Base-by-base conservation (phyloP, 495 filamentous ascomycete genomes). In the Aspergillus campestris region DNA sequence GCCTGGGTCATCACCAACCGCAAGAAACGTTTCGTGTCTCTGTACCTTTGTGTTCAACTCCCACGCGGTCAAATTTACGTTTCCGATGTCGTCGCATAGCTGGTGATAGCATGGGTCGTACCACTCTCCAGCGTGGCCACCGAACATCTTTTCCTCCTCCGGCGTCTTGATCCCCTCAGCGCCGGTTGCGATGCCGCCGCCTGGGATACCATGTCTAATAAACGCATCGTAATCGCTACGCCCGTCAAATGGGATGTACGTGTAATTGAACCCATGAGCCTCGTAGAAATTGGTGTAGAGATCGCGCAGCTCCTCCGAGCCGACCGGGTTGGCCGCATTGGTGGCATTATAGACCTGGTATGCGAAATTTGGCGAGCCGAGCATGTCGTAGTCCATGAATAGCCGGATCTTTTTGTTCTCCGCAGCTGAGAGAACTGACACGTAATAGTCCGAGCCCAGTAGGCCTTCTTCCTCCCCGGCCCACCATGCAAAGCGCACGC, bases 341-440 rank as follows among this genome's bases (percentile, higher is more conserved):
- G 77, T 85, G 15, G 72, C 57, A 56, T 87, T 83, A 59, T 83
- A 85, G 58, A 84, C 72, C 49, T 71, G 76, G 52, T 78, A 74
- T 13, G 75, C 65, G 53, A 74, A 85, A 65, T 86, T 86, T 33
- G 83, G 83, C 24, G 69, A 75, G 13, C 77, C 83, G 40, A 86
- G 78, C 83, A 86, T 87, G 62, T 87, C 83, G 51, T 83, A 84
- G 64, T 87, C 83, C 59, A 85, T 79, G 57, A 84, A 84, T 8
- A 82, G 71, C 1, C 76, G 65, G 45, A 86, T 74, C 59, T 79
- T 77, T 36, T 60, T 58, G 15, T 75, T 64, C 45, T 77, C 77
- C 34, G 68, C 70, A 5, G 64, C 40, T n/a, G 67, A 55, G 41
- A 74, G 67, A 18, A 58, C 54, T 30, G 70, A 62, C 36, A 84